Evolutionary conservation across 1,139 yeast species (phyloP), one percentile per base, ranked within the genome.

Genomic region (Candida tetrigidarum): DNA sequence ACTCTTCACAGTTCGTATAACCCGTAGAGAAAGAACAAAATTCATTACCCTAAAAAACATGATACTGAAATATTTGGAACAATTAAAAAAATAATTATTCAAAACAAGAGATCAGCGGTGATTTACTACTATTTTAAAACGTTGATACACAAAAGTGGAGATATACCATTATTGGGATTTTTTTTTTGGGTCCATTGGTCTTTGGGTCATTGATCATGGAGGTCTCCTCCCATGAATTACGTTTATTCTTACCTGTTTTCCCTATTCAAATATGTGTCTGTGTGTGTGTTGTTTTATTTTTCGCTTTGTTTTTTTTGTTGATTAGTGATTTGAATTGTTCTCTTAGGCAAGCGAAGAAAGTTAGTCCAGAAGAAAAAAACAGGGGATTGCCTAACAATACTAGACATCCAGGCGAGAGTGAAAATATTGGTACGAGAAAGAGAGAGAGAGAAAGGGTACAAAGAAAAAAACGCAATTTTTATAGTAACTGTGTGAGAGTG

Each of bases 331-430:
- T 9, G 8, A n/a, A n/a, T 22, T 22, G 25, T 8, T 11, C 28
- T 12, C n/a, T n/a, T n/a, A 28, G 12, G 32, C 32, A 28, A 28
- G 32, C 32, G 32, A 28, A 28, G 32, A 28, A 28, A 28, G 32
- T 28, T 28, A 28, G 32, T 28, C 32, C 32, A 28, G 12, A 28
- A 28, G n/a, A n/a, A n/a, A n/a, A n/a, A n/a, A n/a, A n/a, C n/a
- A 28, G 32, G 32, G 32, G 32, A 16, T 28, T 28, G n/a, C 32
- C 5, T 28, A n/a, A 16, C 14, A 28, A 3, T n/a, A n/a, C n/a
- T n/a, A n/a, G n/a, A n/a, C n/a, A 15, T 14, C 18, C 32, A 28
- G 32, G 32, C 32, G n/a, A 28, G n/a, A 12, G n/a, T 6, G 10
- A 25, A 25, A 25, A 25, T 11, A 25, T 10, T 12, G 28, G 5